Percentiles rank a stretch among this genome's conserved stretches.
Evolutionary conservation across 2,329 filamentous ascomycete species (phyloP).

Genomic region (Parastagonospora avenae): DNA sequence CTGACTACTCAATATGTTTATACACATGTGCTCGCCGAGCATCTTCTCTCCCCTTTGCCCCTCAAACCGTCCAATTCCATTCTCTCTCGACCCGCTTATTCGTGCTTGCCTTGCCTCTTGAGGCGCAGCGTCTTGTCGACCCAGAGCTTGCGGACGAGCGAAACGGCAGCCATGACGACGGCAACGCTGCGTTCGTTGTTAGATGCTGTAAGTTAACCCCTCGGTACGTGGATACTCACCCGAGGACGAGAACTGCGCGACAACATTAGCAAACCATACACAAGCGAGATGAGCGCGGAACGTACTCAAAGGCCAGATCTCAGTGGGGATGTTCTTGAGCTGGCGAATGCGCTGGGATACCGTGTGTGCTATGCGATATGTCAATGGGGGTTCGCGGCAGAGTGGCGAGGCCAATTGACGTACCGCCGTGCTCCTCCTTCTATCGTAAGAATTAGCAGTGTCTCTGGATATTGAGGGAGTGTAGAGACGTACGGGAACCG

Average conservation of each 20-base stretch:
- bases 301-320: conserved; percentile 93
- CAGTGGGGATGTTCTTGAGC: conserved; percentile 87
- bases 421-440: conserved; percentile 70
- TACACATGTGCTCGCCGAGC: conserved; percentile 29
- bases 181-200: conserved; percentile 58
- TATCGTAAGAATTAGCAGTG: conserved; percentile 52
- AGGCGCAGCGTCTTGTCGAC: conserved; percentile 94
- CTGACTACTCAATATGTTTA: conserved; percentile 17
- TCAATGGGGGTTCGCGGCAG: conserved; percentile 19
- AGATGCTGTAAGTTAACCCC: conserved; percentile 25
- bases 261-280: conserved; percentile 19
- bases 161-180: conserved; percentile 80
- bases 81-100: conserved; percentile 23
- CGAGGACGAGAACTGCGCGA: conserved; percentile 77
- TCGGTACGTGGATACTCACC: conserved; percentile 59
- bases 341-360: conserved; percentile 92
- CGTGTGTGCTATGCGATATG: conserved; percentile 74
- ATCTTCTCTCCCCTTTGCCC: conserved; percentile 11
- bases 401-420: conserved; percentile 32
- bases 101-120: conserved; percentile 63
- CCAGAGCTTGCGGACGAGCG: conserved; percentile 77
- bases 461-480: conserved; percentile 3
- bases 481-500: conserved; percentile 69
- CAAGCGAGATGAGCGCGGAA: conserved; percentile 16
- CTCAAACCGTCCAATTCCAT: conserved; percentile 4